Base-by-base conservation (phyloP, 441 rosid genomes). In the Isatis lusitanica region DNA sequence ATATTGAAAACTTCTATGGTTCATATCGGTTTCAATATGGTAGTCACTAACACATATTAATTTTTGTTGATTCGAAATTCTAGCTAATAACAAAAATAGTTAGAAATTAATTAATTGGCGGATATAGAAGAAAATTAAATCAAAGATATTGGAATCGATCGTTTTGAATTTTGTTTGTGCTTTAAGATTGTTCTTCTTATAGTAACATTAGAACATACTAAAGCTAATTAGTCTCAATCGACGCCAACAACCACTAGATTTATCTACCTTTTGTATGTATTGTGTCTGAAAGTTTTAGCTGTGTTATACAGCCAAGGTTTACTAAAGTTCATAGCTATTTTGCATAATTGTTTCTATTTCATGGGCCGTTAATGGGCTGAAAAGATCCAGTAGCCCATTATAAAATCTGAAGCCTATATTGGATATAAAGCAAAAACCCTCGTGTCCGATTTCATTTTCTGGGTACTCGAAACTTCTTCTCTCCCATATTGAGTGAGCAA, bases 391-490 rank as follows among this genome's bases (percentile, higher is more conserved):
- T 31, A 63, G 24, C 62, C 68, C 75, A 61, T 8, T 13, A 11
- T 10, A 62, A 13, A 17, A 7, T 26, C 10, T 36, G 15, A 70
- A 60, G 67, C 58, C 67, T 70, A 59, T 39, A 24, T 28, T 61
- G 50, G 58, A 12, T 21, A 36, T 70, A 60, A 35, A 46, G 38
- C n/a, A 12, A 62, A 61, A 71, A 62, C 69, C 75, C 75, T 71
- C 35, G 42, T 28, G 2, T 1, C 43, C 16, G n/a, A 10, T 26
- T 50, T 38, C 3, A 1, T 36, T 36, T n/a, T 48, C 15, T 30
- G 15, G 15, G 63, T 52, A 4, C 39, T 63, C 38, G 50, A 65
- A 73, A 46, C 77, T 74, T 74, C 53, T 66, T 73, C 77, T 66
- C 77, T 18, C 48, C 70, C 70, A 63, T 9, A 13, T 8, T 16